These are phyloP conservation scores for Mucor sp. DNA, from an alignment of 371 early-diverging fungal species.

Conservation along the genomic window DNA sequence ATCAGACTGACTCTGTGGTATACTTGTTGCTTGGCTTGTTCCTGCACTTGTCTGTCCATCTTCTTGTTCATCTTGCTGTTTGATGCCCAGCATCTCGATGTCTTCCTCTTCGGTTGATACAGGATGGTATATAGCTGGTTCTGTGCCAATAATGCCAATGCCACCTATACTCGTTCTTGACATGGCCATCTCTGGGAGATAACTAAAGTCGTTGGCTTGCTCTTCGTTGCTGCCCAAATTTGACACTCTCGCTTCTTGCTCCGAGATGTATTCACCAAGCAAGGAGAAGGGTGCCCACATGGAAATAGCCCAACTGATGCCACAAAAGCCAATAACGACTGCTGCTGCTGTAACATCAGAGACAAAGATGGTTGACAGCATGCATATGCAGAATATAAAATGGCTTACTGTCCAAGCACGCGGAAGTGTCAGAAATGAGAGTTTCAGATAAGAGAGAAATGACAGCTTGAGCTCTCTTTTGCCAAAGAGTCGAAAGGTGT, in stretches of 20 bases:
- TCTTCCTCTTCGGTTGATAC: slow-evolving; percentile 22
- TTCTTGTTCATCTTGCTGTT: not conserved
- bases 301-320: slow-evolving; percentile 86
- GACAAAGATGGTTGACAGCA: slow-evolving; percentile 69
- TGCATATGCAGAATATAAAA: slow-evolving; percentile 64
- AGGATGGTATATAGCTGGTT: slow-evolving; percentile 43
- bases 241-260: slow-evolving; percentile 25
- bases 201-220: not conserved
- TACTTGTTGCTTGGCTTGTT: not conserved
- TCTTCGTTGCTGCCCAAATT: not conserved
- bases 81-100: slow-evolving; percentile 21
- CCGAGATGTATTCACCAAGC: slow-evolving; percentile 80
- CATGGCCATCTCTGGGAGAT: slow-evolving; percentile 15
- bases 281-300: slow-evolving; percentile 95
- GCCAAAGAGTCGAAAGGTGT: slow-evolving; percentile 2
- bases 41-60: not conserved
- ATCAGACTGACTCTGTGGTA: not conserved
- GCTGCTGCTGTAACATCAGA: slow-evolving; percentile 51
- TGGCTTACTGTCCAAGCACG: slow-evolving; percentile 73
- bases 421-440: slow-evolving; percentile 55
- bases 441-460: slow-evolving; percentile 20
- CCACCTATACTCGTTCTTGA: slow-evolving; percentile 34
- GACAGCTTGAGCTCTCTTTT: slow-evolving; percentile 16
- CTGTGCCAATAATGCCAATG: slow-evolving; percentile 35
- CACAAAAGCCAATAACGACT: slow-evolving; percentile 72